Conservation (phyloP, 2,329 filamentous ascomycete species). For the Xylaria sp. region DNA sequence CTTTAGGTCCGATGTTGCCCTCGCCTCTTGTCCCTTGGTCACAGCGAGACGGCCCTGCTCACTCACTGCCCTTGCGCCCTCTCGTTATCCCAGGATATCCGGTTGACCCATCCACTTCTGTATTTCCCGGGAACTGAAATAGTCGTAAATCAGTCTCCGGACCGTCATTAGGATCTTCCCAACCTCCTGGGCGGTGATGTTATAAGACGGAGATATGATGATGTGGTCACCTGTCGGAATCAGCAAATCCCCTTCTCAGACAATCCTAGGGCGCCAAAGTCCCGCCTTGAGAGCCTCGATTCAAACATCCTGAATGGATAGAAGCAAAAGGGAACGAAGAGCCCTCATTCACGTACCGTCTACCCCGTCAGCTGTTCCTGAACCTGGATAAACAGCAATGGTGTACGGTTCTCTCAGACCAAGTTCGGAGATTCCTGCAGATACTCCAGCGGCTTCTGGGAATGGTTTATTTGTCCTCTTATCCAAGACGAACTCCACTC, state of each 20-base stretch:
- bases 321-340: not conserved
- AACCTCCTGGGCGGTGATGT: not conserved
- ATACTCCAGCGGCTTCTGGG: constrained; percentile 17
- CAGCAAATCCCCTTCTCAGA: not conserved
- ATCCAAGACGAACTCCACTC: constrained; percentile 49
- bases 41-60: not conserved
- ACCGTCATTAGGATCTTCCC: not conserved
- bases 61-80: not conserved
- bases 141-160: not conserved
- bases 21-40: not conserved
- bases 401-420: constrained; percentile 24
- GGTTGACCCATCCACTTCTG: not conserved
- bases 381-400: constrained; percentile 52
- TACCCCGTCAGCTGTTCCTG: constrained; percentile 55
- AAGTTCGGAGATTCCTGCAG: constrained; percentile 19
- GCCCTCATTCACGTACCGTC: constrained; percentile 15
- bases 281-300: not conserved
- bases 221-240: constrained; percentile 54
- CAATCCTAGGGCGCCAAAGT: not conserved
- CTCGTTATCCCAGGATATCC: not conserved
- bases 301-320: too few relatives aligned
- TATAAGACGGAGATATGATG: constrained; percentile 32
- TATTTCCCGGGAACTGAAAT: not conserved
- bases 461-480: constrained; percentile 43
- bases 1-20: not conserved